Base-by-base conservation (phyloP, 257 asterid species). In the Penstemon davidsonii region DNA sequence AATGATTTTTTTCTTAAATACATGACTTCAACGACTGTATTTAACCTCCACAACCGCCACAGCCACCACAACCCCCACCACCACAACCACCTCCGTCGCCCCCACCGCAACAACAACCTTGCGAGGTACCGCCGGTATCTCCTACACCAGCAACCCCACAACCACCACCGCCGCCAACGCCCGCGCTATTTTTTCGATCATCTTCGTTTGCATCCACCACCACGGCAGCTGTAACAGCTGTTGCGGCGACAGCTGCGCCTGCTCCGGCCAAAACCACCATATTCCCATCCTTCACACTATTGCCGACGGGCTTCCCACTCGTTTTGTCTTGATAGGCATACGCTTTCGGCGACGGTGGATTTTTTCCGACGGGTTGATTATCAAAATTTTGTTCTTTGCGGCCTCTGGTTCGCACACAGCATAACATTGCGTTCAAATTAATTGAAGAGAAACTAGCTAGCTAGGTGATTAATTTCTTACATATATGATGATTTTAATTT, bases 401-500 rank as follows among this genome's bases (percentile, higher is more conserved):
- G 65, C 18, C 69, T 70, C 75, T 64, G 25, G 76, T 75, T n/a
- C 80, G 80, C 8, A 75, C 51, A 57, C 76, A 75, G 72, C 80
- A 75, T 37, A 75, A 75, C 80, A 69, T 75, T 55, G 4, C 0
- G 6, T 0, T 7, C 1, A 25, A 0, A 25, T 25, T 25, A 25
- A 25, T 25, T 25, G 33, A 25, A 25, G 33, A 25, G 33, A 25
- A 25, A 25, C 33, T 25, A 25, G 33, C 2, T 25, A 25, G 33
- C 33, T 25, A 25, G 33, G 33, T 2, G 33, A 25, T 25, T 25
- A 0, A 15, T 15, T 25, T 25, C 2, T 25, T 25, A 25, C 33
- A 25, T 25, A 25, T 25, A 1, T 6, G 46, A 37, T 69, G 39
- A 60, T 43, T 73, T 46, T 5, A 46, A n/a, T 46, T 52, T 36